These are phyloP conservation scores for Irpex sp. DNA, from an alignment of 1,284 basidiomycete species.

Conservation along the genomic window DNA sequence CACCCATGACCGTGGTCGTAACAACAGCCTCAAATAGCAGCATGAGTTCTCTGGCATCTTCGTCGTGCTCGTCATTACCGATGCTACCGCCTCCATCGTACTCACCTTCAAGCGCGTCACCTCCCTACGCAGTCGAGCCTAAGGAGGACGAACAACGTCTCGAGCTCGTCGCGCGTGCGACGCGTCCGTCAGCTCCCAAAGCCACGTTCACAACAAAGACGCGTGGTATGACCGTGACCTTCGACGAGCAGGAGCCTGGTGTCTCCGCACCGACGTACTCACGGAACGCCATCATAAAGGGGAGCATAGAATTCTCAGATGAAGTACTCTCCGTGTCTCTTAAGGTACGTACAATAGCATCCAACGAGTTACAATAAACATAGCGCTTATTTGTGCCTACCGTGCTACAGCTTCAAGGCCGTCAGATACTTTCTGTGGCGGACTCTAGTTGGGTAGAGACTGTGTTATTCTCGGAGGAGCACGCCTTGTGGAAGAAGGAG, in stretches of 20 bases:
- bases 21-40: not conserved
- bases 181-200: slow-evolving; percentile 5
- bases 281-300: slow-evolving; percentile 16
- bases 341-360: slow-evolving; percentile 13
- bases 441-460: slow-evolving; percentile 29
- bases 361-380: not conserved
- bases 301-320: slow-evolving; percentile 17
- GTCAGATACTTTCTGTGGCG: slow-evolving; percentile 37
- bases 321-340: slow-evolving; percentile 16
- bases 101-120: slow-evolving; percentile 23
- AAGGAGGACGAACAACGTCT: slow-evolving; percentile 22
- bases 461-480: slow-evolving; percentile 4
- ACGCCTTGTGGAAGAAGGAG: slow-evolving; percentile 36
- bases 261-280: slow-evolving; percentile 19
- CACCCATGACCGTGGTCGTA: not conserved
- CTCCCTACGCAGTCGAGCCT: slow-evolving; percentile 25
- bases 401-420: slow-evolving; percentile 45
- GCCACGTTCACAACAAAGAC: slow-evolving; percentile 8
- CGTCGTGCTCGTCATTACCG: slow-evolving; percentile 19
- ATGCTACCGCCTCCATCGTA: slow-evolving; percentile 20
- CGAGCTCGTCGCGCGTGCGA: slow-evolving; percentile 19
- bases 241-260: slow-evolving; percentile 21
- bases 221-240: slow-evolving; percentile 17
- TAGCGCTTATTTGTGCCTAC: not conserved
- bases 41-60: slow-evolving; percentile 15